Evolutionary conservation across 345 rosid genomes (phyloP).

Genomic region (Lepidium aucheri): DNA sequence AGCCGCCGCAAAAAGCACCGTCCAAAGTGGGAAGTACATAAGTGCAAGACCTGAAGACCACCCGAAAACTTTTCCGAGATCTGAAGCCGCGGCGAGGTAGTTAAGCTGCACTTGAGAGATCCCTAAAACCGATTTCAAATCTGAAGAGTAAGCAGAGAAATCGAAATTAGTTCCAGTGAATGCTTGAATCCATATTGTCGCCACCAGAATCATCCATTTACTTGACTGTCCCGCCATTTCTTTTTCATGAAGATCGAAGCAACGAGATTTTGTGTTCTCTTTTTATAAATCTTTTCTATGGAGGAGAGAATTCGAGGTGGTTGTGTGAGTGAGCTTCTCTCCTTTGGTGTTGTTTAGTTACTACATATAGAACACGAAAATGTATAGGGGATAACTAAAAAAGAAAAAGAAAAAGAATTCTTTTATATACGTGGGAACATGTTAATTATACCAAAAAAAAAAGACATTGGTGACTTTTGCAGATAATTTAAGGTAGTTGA

Average conservation of each 20-base stretch:
- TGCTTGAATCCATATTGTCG: slow-evolving; percentile 91
- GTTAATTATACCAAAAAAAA: no score
- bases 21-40: slow-evolving; percentile 60
- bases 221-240: slow-evolving; percentile 71
- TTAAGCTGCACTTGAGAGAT: slow-evolving; percentile 86
- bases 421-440: slow-evolving; percentile 11
- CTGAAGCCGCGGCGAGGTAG: slow-evolving; percentile 90
- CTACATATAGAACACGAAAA: background rate
- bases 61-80: slow-evolving; percentile 86
- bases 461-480: no score
- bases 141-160: slow-evolving; percentile 80
- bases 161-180: slow-evolving; percentile 96
- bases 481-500: no score
- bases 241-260: background rate
- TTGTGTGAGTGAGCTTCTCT: slow-evolving; percentile 10
- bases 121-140: slow-evolving; percentile 64
- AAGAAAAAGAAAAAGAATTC: background rate
- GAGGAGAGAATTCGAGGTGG: slow-evolving; percentile 9
- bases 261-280: background rate
- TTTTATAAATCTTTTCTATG: background rate
- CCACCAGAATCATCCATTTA: slow-evolving; percentile 94
- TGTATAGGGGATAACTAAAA: background rate
- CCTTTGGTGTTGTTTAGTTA: background rate
- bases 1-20: slow-evolving; percentile 75
- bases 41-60: slow-evolving; percentile 93